phyloP scores from a whole-genome alignment of 257 asterid genomes.

The Ophiorrhiza pumila region DNA sequence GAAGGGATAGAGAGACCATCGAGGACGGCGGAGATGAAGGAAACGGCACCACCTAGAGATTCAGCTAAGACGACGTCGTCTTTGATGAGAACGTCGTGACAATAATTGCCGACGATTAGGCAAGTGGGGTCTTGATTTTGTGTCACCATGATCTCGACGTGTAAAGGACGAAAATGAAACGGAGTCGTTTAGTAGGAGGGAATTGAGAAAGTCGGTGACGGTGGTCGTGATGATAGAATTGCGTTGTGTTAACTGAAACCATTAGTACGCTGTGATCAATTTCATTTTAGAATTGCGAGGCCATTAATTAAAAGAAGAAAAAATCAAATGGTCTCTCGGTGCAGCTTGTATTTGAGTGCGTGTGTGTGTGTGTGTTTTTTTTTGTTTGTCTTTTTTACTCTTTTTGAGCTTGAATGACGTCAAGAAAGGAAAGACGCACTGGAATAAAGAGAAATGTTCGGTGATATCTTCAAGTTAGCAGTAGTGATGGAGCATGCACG shows the following conservation, averaged over 20 bases:
- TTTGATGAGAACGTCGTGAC: conserved; percentile 80
- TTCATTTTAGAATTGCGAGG: neutral
- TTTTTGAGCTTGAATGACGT: neutral
- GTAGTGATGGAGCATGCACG: neutral
- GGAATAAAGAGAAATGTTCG: neutral
- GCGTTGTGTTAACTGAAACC: neutral
- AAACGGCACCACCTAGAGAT: conserved; percentile 92
- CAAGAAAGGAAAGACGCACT: neutral
- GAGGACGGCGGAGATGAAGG: conserved; percentile 75
- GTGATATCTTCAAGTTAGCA: neutral
- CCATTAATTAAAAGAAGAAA: neutral
- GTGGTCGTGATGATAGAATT: neutral
- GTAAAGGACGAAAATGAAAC: neutral
- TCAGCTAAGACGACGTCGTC: conserved; percentile 62
- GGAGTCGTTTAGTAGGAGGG: too few species aligned
- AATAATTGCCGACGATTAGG: conserved; percentile 82
- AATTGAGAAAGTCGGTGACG: neutral
- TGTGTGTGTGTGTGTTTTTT: neutral
- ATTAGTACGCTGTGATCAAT: neutral
- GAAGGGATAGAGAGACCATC: conserved; percentile 66
- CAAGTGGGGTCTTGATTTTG: conserved; percentile 27
- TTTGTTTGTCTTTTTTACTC: too few species aligned
- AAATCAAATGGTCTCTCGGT: neutral
- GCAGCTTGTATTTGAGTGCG: neutral
- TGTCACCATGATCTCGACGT: conserved; percentile 13